phyloP scores from a whole-genome alignment of 305 asterid species.

The Fraxinus platypoda region DNA sequence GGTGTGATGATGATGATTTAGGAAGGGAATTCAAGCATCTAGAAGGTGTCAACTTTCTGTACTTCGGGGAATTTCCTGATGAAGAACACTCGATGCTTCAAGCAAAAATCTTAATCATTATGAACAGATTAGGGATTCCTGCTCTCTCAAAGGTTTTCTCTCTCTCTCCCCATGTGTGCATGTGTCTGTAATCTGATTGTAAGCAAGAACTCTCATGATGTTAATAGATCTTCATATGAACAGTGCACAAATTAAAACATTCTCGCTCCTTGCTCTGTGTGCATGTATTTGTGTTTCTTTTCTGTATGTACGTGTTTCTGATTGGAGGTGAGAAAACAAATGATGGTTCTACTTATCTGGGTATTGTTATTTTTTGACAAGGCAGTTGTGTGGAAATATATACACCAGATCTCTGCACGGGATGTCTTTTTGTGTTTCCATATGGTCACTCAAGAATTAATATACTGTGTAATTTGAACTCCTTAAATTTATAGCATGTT shows the following conservation, averaged over 20 bases:
- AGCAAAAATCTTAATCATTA: conserved; percentile 46
- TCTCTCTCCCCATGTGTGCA: background rate
- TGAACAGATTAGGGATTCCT: conserved; percentile 67
- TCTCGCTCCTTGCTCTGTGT: background rate
- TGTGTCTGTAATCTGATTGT: conserved; percentile 8
- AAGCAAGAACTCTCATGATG: background rate
- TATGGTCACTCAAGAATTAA: background rate
- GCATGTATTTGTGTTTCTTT: background rate
- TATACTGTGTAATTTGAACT: background rate
- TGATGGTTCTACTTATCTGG: background rate
- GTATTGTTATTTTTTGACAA: background rate
- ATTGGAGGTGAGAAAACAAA: background rate
- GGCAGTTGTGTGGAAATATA: background rate
- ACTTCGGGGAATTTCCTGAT: conserved; percentile 57
- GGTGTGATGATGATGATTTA: conserved; percentile 76
- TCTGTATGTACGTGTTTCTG: background rate
- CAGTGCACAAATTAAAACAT: background rate
- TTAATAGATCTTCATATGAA: background rate
- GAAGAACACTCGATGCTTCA: conserved; percentile 52
- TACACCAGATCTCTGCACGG: background rate
- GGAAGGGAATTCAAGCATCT: conserved; percentile 63
- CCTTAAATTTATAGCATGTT: background rate
- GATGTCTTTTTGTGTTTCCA: background rate
- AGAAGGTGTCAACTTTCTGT: conserved; percentile 59
- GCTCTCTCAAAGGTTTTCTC: conserved; percentile 65